Evolutionary conservation across 352 stramenopile species (phyloP), one percentile per base, ranked within the genome.

Genomic region (Phytophthora macrochlamydospora): DNA sequence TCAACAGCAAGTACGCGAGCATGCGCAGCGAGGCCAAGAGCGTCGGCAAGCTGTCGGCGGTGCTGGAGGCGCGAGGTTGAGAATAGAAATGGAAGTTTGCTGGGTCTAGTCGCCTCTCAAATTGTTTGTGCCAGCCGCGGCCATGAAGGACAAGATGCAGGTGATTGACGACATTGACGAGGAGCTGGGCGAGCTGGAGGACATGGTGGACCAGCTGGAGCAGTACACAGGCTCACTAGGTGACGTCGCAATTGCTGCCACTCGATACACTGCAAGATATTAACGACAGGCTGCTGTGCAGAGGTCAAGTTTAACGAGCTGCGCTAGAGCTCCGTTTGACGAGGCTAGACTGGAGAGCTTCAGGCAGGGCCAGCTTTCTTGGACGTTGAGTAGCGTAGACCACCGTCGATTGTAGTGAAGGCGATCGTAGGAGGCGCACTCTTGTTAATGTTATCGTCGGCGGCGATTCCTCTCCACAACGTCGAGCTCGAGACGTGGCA

Each of bases 121-220:
- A 38, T 18, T 63, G 11, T 11, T 37, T 49, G 28, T 46, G 43
- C 18, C 51, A 91, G 83, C 79, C 49, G 68, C 42, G 32, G 67
- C 78, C 49, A 85, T 93, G 65, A 67, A 87, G 35, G 81, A 91
- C 40, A 91, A 93, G 61, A 89, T 93, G 78, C 67, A 79, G 38
- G 79, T 80, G 30, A 93, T 95, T 57, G 81, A 93, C 60, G 85
- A 89, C 45, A 89, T 95, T 32, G 85, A 95, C 60, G 85, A 93
- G 61, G 87, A 95, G 71, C 73, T 95, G n/a, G 78, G 73, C 3
- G 85, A 93, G 69, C 73, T 95, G 42, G 87, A 95, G 73, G 87
- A 95, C 40, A 93, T 95, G 85, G 85, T 95, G 54, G 79, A 93
- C n/a, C 83, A 95, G 55, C 76, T 95, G 28, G 85, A 95, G 38